Base-by-base conservation (phyloP, 306 rosid species). In the Hippophae tibetana region DNA sequence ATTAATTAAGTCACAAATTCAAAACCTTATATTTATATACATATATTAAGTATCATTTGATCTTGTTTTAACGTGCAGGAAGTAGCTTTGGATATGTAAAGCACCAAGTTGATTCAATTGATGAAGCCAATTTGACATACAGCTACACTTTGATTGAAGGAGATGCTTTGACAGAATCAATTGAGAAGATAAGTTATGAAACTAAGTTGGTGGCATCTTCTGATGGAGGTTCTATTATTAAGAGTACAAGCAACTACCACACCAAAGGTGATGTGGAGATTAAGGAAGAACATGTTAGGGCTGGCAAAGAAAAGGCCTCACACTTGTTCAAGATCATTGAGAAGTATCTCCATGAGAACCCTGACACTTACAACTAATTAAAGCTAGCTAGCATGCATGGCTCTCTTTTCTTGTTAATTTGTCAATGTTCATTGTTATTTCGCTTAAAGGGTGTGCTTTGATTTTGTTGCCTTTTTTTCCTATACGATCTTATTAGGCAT, bases 91-190 rank as follows among this genome's bases (percentile, higher is more conserved):
- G 56, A 2, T 70, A 49, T 43, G 74, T 75, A 61, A 68, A 71
- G 79, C 82, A 85, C 68, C 61, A 6, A 9, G 12, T 78, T 8
- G 76, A 85, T 5, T 42, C 18, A 2, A 0, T 82, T 25, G 89
- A 85, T 42, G 42, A 51, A 3, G 78, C 9, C 9, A 77, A 74
- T 45, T 54, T 56, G 7, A 13, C 26, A 13, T 82, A 65, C 65
- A 53, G 48, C 59, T 75, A 75, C 66, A 77, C 65, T 18, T 9
- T 85, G 58, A 56, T 75, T 11, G 94, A 82, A 56, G 89, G 89
- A 0, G 82, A 69, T 52, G 66, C 54, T 8, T 26, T 85, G 43
- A 1, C 68, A 0, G 89, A 75, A 9, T 43, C 8, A 9, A 13
- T 79, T 0, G 89, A 82, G 75, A 75, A 82, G 50, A 72, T 85